These are phyloP conservation scores for Calocybe gambosa DNA, from an alignment of 1,284 basidiomycete species.

Conservation along the genomic window DNA sequence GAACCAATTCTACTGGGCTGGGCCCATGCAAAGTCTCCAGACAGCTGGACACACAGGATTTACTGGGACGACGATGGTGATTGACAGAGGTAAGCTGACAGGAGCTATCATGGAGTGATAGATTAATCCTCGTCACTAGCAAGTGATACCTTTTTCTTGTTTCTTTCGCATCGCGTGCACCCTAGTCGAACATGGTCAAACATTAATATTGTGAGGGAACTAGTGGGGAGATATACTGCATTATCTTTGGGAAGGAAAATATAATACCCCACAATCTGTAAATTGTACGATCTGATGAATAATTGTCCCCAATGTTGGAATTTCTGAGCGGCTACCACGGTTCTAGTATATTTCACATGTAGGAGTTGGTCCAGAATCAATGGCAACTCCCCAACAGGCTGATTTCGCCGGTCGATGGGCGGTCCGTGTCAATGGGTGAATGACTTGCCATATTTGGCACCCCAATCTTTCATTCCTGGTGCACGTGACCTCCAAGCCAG, in stretches of 20 bases:
- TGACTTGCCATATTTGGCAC: neutral
- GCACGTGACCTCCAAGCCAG: slow-evolving; percentile 4
- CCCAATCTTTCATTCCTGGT: slow-evolving; percentile 2
- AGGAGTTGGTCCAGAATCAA: too few relatives aligned
- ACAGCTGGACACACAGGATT: slow-evolving; percentile 23
- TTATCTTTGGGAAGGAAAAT: slow-evolving; percentile 11
- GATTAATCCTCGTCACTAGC: slow-evolving; percentile 13
- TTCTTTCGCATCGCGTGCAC: slow-evolving; percentile 22
- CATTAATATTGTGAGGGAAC: slow-evolving; percentile 21
- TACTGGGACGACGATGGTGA: slow-evolving; percentile 21
- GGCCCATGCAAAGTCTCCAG: slow-evolving; percentile 20
- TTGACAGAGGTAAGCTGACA: slow-evolving; percentile 20
- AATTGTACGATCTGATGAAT: neutral
- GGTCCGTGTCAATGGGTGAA: neutral
- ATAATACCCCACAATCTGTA: neutral
- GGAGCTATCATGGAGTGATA: neutral
- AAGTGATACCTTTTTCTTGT: slow-evolving; percentile 22
- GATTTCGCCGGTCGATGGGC: too few relatives aligned
- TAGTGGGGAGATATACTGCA: slow-evolving; percentile 17
- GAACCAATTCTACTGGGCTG: slow-evolving; percentile 22
- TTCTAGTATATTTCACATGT: too few relatives aligned
- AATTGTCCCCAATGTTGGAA: neutral
- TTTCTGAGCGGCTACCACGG: too few relatives aligned
- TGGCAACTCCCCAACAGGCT: too few relatives aligned
- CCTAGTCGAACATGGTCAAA: slow-evolving; percentile 22